Base-by-base conservation (phyloP, 2,329 filamentous ascomycete genomes). In the Nemania sp. region DNA sequence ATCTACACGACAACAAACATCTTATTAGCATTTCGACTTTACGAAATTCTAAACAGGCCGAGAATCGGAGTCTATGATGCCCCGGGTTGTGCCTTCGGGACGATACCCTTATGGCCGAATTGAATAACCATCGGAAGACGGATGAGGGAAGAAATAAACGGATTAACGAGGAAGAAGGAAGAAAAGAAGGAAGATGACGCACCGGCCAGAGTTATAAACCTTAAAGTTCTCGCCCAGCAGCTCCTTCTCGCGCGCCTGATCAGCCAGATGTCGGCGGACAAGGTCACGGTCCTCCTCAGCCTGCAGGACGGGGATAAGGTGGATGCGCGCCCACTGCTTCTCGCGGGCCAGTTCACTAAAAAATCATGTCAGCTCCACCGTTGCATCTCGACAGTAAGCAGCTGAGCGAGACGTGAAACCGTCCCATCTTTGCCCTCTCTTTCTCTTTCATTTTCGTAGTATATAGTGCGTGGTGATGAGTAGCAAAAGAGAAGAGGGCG, bases 311-410 rank as follows among this genome's bases (percentile, higher is more conserved):
- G 95, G 95, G 73, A 94, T 95, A 66, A 99, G 84, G 79, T 98
- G 87, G 79, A 99, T 96, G 74, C 95, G 90, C 64, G 91, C 87
- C 95, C 95, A 99, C 87, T 97, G 95, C 83, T 98, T 99, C 75
- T 99, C 95, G 71, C 95, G 91, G 65, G 88, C 91, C 68, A 97
- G 88, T 79, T 99, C 95, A 74, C 93, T 97, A 21, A 18, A 35
- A 11, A 1, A 1, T 20, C n/a, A 11, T 9, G 43, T 66, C n/a
- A 66, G 59, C 34, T 13, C 7, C 35, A 17, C 13, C 11, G 7
- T 11, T 29, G 4, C 25, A 29, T 21, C 2, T 10, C 18, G 18
- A 17, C 5, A n/a, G 4, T 39, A 3, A n/a, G 35, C 12, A 13
- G 15, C 12, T 13, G 3, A 11, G 35, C 35, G 3, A 2, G 10